These are phyloP conservation scores for Syzygium jambos DNA, from an alignment of 345 rosid genomes.

Conservation along the genomic window DNA sequence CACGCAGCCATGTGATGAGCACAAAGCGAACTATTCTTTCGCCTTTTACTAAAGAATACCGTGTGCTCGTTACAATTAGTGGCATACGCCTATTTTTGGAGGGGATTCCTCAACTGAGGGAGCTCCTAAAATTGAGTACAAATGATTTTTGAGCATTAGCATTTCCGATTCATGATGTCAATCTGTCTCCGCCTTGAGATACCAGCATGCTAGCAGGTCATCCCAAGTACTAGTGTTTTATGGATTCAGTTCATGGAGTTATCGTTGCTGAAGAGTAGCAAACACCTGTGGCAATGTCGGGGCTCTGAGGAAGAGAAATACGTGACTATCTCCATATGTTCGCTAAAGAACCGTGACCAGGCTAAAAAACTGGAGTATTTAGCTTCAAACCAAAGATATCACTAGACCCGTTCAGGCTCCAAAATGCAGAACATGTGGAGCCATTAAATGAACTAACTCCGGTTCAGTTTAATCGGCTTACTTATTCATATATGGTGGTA, in stretches of 20 bases:
- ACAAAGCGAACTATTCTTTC: conserved; percentile 43
- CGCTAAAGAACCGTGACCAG: not conserved
- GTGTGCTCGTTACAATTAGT: conserved; percentile 10
- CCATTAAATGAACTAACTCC: not conserved
- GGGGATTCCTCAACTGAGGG: not conserved
- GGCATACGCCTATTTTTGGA: conserved; percentile 19
- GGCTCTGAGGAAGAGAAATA: not conserved
- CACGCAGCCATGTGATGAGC: conserved; percentile 1
- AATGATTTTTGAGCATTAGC: not conserved
- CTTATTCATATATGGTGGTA: too few relatives aligned
- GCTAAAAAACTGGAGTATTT: not conserved
- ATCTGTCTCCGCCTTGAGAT: too few relatives aligned
- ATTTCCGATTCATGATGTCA: too few relatives aligned
- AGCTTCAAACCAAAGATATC: not conserved
- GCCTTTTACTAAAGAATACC: conserved; percentile 48
- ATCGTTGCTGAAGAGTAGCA: not conserved
- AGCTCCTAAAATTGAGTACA: not conserved
- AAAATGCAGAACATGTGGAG: not conserved
- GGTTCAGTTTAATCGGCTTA: too few relatives aligned
- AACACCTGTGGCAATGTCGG: not conserved
- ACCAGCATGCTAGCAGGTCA: not conserved
- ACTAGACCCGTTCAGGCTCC: not conserved
- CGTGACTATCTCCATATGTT: not conserved
- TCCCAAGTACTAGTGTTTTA: too few relatives aligned
- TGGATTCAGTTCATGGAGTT: not conserved